Base-by-base conservation (phyloP, 306 rosid genomes). In the Cicer arietinum region DNA sequence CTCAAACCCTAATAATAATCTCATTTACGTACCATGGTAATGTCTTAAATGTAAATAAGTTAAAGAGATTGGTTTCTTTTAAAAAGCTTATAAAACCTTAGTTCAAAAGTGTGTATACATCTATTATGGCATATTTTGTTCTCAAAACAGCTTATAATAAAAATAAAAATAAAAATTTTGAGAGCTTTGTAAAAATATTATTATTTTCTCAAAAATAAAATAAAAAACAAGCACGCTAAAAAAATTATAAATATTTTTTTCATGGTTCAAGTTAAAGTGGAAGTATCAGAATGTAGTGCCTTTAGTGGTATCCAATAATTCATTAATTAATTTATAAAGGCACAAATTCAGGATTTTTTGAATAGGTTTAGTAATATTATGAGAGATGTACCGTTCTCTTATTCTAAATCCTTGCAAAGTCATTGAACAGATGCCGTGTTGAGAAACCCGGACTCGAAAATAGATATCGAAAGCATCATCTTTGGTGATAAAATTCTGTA, bases 361-460 rank as follows among this genome's bases (percentile, higher is more conserved):
- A 74, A 35, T 22, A 18, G 40, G 74, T 44, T 78, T 20, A 51
- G 54, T 56, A 60, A 58, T 46, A 46, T 46, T 50, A 67, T 25
- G 41, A 22, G 62, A 67, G 18, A 80, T 14, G 10, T 42, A 68
- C 3, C 59, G 39, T 68, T 47, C 45, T 22, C 61, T 62, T 43
- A 71, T 76, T 68, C 45, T 44, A 62, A 20, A 73, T 71, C 67
- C 60, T 68, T 44, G 7, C 67, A 67, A 40, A 41, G 70, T 57
- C 69, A 75, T 73, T 82, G 67, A 72, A 67, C 79, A 67, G 63
- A 80, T 61, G 72, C 72, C 72, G 42, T 75, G 65, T 64, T 50
- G 61, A 47, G 58, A 80, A 80, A 70, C 77, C 86, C 84, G 63
- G 76, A 77, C 75, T 71, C 58, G 42, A 57, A 80, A 60, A 84